Evolutionary conservation across 108 stramenopile genomes (phyloP).

Genomic region (Mediolabrus comicus): DNA sequence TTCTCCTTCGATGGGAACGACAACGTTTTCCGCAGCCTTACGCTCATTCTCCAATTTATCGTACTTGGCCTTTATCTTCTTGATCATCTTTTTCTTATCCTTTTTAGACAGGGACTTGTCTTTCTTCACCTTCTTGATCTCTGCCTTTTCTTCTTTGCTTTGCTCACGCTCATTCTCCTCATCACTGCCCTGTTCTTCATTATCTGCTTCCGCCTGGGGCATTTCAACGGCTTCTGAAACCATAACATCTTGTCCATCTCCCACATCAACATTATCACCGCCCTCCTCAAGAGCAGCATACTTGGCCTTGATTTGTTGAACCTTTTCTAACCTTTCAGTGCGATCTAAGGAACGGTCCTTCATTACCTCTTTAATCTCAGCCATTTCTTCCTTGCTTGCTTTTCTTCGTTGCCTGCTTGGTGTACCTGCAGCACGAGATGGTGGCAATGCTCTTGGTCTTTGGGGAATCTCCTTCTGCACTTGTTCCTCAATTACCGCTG

Average conservation of each 20-base stretch:
- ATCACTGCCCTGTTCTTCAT: not conserved
- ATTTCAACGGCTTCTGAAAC: not conserved
- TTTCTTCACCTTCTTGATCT: slow-evolving; percentile 16
- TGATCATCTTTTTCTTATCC: not conserved
- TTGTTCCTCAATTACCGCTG: not conserved
- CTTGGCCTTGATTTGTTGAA: slow-evolving; percentile 19
- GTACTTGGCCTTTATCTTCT: slow-evolving; percentile 12
- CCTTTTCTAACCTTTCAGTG: not conserved
- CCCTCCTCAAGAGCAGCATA: slow-evolving; percentile 1
- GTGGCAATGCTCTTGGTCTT: not conserved
- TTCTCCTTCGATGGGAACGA: not conserved
- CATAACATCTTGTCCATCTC: not conserved
- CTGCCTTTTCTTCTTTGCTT: not conserved
- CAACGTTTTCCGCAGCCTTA: not conserved
- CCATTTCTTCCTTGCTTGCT: not conserved
- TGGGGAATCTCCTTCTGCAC: not conserved
- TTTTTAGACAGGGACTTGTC: slow-evolving; percentile 11
- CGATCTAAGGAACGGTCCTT: slow-evolving; percentile 12
- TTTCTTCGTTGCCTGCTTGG: not conserved
- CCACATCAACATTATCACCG: not conserved
- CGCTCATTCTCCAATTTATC: not conserved
- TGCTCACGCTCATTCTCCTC: not conserved
- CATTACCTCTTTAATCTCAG: slow-evolving; percentile 14
- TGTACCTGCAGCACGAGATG: not conserved
- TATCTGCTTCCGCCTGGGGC: not conserved